Percentiles rank a stretch among this genome's conserved stretches.
Evolutionary conservation across 495 filamentous ascomycete genomes (phyloP).

Genomic region (Podospora tetraspora): DNA sequence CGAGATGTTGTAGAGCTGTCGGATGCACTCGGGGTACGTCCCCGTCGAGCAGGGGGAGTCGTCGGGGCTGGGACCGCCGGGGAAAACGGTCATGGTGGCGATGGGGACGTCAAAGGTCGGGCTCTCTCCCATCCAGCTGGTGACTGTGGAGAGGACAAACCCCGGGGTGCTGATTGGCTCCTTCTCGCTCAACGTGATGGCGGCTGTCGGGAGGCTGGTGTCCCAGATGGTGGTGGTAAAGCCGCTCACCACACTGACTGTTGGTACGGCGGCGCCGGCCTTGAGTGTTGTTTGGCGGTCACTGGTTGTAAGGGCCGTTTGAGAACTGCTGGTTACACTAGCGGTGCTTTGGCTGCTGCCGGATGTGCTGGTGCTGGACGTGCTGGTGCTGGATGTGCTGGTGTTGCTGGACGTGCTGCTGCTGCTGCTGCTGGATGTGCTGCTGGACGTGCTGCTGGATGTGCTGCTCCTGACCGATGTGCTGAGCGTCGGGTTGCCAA

Average conservation of each 20-base stretch:
- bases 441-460: background rate
- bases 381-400: background rate
- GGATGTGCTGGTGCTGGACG: background rate
- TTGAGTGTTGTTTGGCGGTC: background rate
- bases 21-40: slow-evolving; percentile 35
- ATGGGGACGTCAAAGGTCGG: background rate
- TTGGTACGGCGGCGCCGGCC: background rate
- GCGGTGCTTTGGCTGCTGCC: background rate
- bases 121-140: background rate
- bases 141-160: background rate
- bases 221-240: background rate
- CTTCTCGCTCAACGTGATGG: background rate
- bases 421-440: background rate
- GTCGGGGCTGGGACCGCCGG: slow-evolving; percentile 17
- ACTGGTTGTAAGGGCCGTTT: background rate
- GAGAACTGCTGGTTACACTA: background rate
- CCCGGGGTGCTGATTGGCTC: background rate
- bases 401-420: background rate
- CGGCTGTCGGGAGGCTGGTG: background rate
- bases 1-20: slow-evolving; percentile 38
- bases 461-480: background rate
- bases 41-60: slow-evolving; percentile 29
- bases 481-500: background rate
- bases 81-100: slow-evolving; percentile 12
- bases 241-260: background rate